Evolutionary conservation across 2,329 filamentous ascomycete species (phyloP), one percentile per base, ranked within the genome.

Genomic region (Penicillium brasilianum): DNA sequence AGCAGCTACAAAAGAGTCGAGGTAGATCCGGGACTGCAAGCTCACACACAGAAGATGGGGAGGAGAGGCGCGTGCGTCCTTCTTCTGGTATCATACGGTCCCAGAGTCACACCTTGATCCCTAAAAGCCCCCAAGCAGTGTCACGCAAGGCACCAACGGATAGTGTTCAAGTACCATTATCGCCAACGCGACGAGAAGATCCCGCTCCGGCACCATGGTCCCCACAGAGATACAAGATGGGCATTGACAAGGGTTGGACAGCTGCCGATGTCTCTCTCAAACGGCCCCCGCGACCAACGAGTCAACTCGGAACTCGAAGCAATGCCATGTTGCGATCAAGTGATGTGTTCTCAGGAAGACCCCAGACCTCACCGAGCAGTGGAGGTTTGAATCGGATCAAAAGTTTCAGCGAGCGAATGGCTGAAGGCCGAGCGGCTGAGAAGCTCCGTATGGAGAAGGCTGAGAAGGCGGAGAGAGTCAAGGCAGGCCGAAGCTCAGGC

Each of bases 241-340:
- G 95, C 5, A 96, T 98, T 63, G 93, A 97, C 77, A 96, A 96
- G 74, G 93, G 92, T 0, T 80, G 93, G 37, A 90, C 84, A 69
- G 93, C 89, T 1, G 87, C 87, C 60, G 92, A 97, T 69, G 84
- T 98, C 34, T 97, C 93, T 3, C 80, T 98, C 30, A 95, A 91
- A 76, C 84, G 92, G 66, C 87, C 91, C 3, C 76, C 71, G 66
- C 72, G 77, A 52, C 68, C 75, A 64, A 65, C 65, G 25, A 75
- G 73, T 55, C 69, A 72, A 37, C 65, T 72, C 50, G 72, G 70
- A 16, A 63, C 62, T 50, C 69, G 72, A 59, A 72, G 72, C 34
- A 66, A 70, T 43, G 61, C 63, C 9, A 63, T 66, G 18, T 64
- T 74, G 18, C 71, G 70, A 14, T 60, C 66, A 10, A 64, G 62